Conservation (phyloP, 2,329 filamentous ascomycete genomes). For the Peltaster fructicola region DNA sequence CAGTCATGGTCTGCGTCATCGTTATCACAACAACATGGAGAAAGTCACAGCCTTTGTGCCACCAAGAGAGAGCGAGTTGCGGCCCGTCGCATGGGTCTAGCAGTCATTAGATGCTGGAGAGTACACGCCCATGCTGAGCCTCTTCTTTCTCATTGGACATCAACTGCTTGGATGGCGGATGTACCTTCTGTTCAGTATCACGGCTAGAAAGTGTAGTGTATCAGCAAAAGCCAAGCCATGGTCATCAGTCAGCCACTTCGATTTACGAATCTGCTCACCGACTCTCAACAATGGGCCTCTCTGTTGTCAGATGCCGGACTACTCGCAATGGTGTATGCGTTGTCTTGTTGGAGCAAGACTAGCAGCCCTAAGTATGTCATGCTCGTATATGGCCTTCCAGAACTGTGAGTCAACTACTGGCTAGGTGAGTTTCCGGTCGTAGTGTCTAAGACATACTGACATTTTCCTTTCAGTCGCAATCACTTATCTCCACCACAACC, state of each 20-base stretch:
- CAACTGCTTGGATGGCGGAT: constrained; percentile 15
- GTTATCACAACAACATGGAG: constrained; percentile 32
- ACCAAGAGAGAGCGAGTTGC: constrained; percentile 7
- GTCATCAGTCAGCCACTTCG: constrained; percentile 45
- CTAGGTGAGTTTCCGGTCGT: constrained; percentile 24
- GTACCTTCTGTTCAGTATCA: constrained; percentile 13
- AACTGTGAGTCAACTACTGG: constrained; percentile 56
- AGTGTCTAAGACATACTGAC: background rate
- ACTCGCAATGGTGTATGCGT: constrained; percentile 29
- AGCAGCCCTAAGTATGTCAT: constrained; percentile 3
- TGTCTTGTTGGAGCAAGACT: constrained; percentile 28
- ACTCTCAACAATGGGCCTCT: constrained; percentile 22
- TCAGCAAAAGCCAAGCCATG: constrained; percentile 11
- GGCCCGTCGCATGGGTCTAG: constrained; percentile 2
- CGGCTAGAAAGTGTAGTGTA: constrained; percentile 6
- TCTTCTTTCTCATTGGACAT: constrained; percentile 9
- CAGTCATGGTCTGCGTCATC: constrained; percentile 52
- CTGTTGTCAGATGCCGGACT: constrained; percentile 44
- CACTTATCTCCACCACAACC: constrained; percentile 59
- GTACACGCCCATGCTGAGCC: constrained; percentile 12
- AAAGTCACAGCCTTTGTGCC: constrained; percentile 22
- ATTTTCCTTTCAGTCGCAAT: constrained; percentile 42
- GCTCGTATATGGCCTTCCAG: constrained; percentile 37
- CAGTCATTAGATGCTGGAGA: constrained; percentile 9
- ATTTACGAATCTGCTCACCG: constrained; percentile 41